Evolutionary conservation across 2,329 filamentous ascomycete species (phyloP).

Genomic region (Botrytis tulipae): DNA sequence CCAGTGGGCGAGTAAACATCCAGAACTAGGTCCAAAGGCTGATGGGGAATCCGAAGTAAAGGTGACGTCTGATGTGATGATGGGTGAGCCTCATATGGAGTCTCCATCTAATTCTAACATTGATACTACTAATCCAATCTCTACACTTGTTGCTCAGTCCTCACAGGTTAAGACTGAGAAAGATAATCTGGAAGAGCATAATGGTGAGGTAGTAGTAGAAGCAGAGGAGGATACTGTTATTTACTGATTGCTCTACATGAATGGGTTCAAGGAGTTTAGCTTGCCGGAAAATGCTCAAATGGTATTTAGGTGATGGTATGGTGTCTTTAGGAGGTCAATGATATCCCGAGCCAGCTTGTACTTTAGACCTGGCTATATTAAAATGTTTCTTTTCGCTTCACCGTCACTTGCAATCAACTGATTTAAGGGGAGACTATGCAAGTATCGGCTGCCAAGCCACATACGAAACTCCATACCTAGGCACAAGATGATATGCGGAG

Average conservation of each 20-base stretch:
- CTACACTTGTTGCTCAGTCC: constrained; percentile 34
- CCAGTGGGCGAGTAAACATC: constrained; percentile 56
- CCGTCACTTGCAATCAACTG: constrained; percentile 32
- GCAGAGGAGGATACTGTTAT: constrained; percentile 89
- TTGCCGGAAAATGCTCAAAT: background rate
- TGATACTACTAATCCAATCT: constrained; percentile 42
- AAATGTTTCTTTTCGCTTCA: constrained; percentile 12
- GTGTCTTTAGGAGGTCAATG: constrained; percentile 8
- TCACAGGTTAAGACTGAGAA: constrained; percentile 38
- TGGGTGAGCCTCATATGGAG: constrained; percentile 47
- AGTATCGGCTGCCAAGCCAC: constrained; percentile 35
- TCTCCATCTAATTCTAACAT: constrained; percentile 39
- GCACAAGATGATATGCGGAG: background rate
- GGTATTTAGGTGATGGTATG: constrained; percentile 1
- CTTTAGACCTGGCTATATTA: constrained; percentile 15
- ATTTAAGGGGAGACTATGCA: too few species aligned
- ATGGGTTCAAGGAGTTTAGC: background rate
- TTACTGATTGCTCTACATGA: constrained; percentile 55
- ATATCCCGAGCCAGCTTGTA: constrained; percentile 21
- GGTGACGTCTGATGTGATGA: constrained; percentile 40
- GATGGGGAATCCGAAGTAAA: constrained; percentile 33
- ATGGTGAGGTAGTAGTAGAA: constrained; percentile 75
- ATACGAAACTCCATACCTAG: background rate
- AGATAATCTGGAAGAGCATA: constrained; percentile 61
- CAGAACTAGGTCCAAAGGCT: constrained; percentile 36